Base-by-base conservation (phyloP, 2,329 filamentous ascomycete genomes). In the Anisogramma anomala region DNA sequence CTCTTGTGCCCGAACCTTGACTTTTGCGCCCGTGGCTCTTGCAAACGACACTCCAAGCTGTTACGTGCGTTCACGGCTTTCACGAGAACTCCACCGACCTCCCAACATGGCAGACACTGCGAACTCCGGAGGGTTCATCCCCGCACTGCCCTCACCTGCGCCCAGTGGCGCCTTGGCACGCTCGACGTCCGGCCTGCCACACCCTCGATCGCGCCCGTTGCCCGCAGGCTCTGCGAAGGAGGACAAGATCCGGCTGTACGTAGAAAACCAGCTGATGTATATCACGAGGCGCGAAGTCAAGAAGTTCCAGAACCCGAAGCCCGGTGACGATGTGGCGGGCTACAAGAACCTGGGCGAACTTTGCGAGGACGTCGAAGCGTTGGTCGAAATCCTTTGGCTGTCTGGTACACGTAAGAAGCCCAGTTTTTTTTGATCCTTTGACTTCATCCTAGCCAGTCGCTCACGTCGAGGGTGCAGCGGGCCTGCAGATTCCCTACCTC, bases 361-460 rank as follows among this genome's bases (percentile, higher is more conserved):
- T 4, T 84, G 77, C 40, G 73, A 66, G 42, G 86, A 94, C 53
- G 60, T 94, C 1, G 82, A 88, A 42, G 69, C 70, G 5, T 57
- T 94, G 10, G 63, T 94, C 13, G 82, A 93, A 58, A 72, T 93
- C 6, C 62, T 94, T 4, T 96, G 89, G 89, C 72, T 85, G 17
- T 85, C 80, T 22, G 85, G 83, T 8, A 94, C 88, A 17, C 86
- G 86, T 87, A 68, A 57, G 84, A 69, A 22, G 34, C 32, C 41
- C 6, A 28, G 22, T 28, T 23, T 32, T 6, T 28, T 10, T 8
- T 15, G 6, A 15, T 11, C 6, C 14, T 15, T 4, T 14, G 10
- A 30, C 30, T 32, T 3, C 3, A 19, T 20, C n/a, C 5, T 2
- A 5, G 11, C 10, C 36, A 10, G 14, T 36, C 48, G 33, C 48